Evolutionary conservation across 1,284 basidiomycete species (phyloP).

Genomic region (Sporisorium sorghi): DNA sequence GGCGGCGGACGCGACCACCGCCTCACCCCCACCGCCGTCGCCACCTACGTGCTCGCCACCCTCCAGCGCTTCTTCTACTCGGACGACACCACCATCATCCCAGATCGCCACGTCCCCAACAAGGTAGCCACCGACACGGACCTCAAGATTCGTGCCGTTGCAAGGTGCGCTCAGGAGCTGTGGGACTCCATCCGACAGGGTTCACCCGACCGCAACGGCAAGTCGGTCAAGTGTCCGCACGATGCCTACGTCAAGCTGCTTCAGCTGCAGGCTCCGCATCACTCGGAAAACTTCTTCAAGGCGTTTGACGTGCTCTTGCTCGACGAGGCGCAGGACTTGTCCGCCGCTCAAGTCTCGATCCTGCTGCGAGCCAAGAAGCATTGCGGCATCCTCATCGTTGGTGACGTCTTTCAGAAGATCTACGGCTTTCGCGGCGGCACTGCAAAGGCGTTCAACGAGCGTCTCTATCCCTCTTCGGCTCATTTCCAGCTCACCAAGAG

Average conservation of each 20-base stretch:
- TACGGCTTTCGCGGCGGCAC: conserved; percentile 65
- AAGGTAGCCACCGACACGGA: conserved; percentile 54
- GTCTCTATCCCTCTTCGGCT: conserved; percentile 51
- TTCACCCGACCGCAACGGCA: conserved; percentile 31
- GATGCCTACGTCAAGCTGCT: conserved; percentile 65
- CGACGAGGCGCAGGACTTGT: conserved; percentile 65
- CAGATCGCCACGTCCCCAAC: conserved; percentile 54
- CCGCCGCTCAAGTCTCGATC: conserved; percentile 59
- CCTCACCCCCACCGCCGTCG: conserved; percentile 58
- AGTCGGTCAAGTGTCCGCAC: conserved; percentile 57
- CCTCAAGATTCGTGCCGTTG: conserved; percentile 44
- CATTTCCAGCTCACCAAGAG: conserved; percentile 60
- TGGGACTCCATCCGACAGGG: conserved; percentile 57
- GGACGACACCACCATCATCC: conserved; percentile 42
- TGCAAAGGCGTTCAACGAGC: conserved; percentile 60
- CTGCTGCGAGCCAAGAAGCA: conserved; percentile 53
- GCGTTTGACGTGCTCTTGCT: conserved; percentile 59
- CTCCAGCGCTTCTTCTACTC: conserved; percentile 62
- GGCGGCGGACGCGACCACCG: conserved; percentile 32
- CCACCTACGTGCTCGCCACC: conserved; percentile 58
- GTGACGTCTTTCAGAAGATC: conserved; percentile 65
- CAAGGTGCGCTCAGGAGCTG: conserved; percentile 45
- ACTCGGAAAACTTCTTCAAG: conserved; percentile 48
- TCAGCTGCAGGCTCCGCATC: conserved; percentile 52
- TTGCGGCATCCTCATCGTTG: conserved; percentile 63